Evolutionary conservation across 257 asterid species (phyloP).

Genomic region (Prunella vulgaris): DNA sequence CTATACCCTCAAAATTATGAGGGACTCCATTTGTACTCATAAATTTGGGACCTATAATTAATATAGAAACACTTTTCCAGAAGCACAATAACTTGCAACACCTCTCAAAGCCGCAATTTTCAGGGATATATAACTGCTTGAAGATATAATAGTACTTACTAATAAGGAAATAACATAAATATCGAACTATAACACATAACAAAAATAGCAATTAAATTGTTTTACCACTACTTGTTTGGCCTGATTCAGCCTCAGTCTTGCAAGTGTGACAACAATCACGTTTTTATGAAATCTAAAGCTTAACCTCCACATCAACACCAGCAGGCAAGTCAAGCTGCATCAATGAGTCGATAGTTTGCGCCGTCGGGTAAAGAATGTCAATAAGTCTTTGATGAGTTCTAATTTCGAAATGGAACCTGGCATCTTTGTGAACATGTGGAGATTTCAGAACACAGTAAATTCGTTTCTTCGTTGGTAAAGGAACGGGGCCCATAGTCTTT

Average conservation of each 20-base stretch:
- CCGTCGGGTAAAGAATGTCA: slow-evolving; percentile 91
- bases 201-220: neutral
- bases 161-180: neutral
- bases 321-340: slow-evolving; percentile 98
- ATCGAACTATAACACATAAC: slow-evolving; percentile 19
- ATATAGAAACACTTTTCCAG: neutral
- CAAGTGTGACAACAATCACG: slow-evolving; percentile 1
- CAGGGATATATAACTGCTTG: neutral
- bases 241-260: slow-evolving; percentile 6
- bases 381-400: slow-evolving; percentile 94
- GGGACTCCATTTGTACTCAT: no score
- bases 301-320: slow-evolving; percentile 98
- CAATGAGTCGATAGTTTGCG: slow-evolving; percentile 92
- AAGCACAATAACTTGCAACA: neutral
- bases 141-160: neutral
- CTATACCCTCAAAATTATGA: no score
- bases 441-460: slow-evolving; percentile 88
- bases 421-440: slow-evolving; percentile 96
- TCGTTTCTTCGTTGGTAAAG: slow-evolving; percentile 83
- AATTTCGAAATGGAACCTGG: slow-evolving; percentile 92
- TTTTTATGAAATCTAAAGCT: slow-evolving; percentile 51
- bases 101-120: no score
- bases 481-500: slow-evolving; percentile 94
- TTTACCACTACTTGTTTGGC: neutral
- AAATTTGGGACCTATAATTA: no score